Conservation (phyloP, 495 filamentous ascomycete species). For the Amphirosellinia nigrospora region DNA sequence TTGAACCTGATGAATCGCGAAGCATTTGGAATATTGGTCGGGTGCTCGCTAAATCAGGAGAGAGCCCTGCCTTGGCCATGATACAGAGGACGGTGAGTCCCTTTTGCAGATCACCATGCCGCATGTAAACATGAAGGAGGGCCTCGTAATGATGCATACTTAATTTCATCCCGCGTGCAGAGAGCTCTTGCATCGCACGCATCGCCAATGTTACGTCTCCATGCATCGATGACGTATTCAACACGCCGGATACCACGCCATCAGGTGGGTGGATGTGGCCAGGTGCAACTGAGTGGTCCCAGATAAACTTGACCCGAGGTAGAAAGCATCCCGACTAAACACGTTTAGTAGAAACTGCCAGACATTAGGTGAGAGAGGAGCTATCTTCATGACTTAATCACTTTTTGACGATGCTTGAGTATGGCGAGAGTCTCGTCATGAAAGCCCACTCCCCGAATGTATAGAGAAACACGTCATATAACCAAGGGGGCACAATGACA, state of each 20-base stretch:
- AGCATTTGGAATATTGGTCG: slow-evolving; percentile 58
- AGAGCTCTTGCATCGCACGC: slow-evolving; percentile 64
- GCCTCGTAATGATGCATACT: slow-evolving; percentile 75
- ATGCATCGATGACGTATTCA: slow-evolving; percentile 70
- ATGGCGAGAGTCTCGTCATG: slow-evolving; percentile 75
- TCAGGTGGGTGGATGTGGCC: slow-evolving; percentile 69
- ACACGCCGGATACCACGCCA: slow-evolving; percentile 66
- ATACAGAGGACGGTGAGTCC: slow-evolving; percentile 69
- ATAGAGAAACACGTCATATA: slow-evolving; percentile 76
- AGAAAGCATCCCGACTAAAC: slow-evolving; percentile 58
- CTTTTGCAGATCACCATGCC: slow-evolving; percentile 56
- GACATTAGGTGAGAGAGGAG: slow-evolving; percentile 46
- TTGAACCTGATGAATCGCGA: slow-evolving; percentile 33
- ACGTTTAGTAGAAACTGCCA: slow-evolving; percentile 76
- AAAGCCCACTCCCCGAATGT: slow-evolving; percentile 72
- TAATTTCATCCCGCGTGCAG: slow-evolving; percentile 58
- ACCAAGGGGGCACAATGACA: slow-evolving; percentile 66
- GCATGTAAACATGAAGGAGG: slow-evolving; percentile 70
- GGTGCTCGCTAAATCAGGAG: slow-evolving; percentile 60
- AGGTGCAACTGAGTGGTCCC: slow-evolving; percentile 66
- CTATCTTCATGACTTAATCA: slow-evolving; percentile 50
- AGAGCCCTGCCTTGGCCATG: slow-evolving; percentile 66
- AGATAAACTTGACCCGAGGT: slow-evolving; percentile 58
- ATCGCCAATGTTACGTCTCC: slow-evolving; percentile 73
- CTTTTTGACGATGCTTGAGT: slow-evolving; percentile 59